phyloP scores from a whole-genome alignment of 2,329 filamentous ascomycete genomes.

The Davidsoniella australis region DNA sequence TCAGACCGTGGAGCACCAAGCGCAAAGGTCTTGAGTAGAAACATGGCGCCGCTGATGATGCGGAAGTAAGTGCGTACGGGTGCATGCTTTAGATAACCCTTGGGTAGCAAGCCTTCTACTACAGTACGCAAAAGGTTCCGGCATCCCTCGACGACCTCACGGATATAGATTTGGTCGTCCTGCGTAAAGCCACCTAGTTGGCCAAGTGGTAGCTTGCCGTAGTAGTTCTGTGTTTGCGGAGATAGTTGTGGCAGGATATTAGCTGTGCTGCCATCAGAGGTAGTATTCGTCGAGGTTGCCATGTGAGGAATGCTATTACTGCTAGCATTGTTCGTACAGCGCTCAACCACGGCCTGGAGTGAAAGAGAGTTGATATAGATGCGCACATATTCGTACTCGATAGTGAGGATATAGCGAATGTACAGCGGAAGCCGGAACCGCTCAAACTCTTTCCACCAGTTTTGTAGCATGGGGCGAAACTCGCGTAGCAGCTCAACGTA shows the following conservation, averaged over 20 bases:
- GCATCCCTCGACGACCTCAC: slow-evolving; percentile 60
- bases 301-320: slow-evolving; percentile 21
- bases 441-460: slow-evolving; percentile 73
- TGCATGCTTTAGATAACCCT: slow-evolving; percentile 63
- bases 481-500: slow-evolving; percentile 69
- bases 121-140: slow-evolving; percentile 62
- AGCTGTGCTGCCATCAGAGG: slow-evolving; percentile 21
- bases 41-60: slow-evolving; percentile 74
- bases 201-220: slow-evolving; percentile 45
- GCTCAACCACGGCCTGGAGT: slow-evolving; percentile 84
- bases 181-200: slow-evolving; percentile 46
- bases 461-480: slow-evolving; percentile 59
- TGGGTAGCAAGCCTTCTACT: slow-evolving; percentile 56
- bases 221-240: slow-evolving; percentile 47
- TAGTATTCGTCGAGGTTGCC: slow-evolving; percentile 17
- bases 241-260: slow-evolving; percentile 29
- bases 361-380: slow-evolving; percentile 91
- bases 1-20: slow-evolving; percentile 65
- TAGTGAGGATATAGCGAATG: slow-evolving; percentile 62
- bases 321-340: slow-evolving; percentile 61
- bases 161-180: slow-evolving; percentile 56
- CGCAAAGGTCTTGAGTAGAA: slow-evolving; percentile 69
- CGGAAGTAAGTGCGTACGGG: slow-evolving; percentile 75
- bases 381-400: slow-evolving; percentile 90
- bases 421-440: slow-evolving; percentile 51